Percentiles rank a stretch among this genome's conserved stretches.
phyloP scores from a whole-genome alignment of 2,329 filamentous ascomycete species.

The Alternaria incomplexa region DNA sequence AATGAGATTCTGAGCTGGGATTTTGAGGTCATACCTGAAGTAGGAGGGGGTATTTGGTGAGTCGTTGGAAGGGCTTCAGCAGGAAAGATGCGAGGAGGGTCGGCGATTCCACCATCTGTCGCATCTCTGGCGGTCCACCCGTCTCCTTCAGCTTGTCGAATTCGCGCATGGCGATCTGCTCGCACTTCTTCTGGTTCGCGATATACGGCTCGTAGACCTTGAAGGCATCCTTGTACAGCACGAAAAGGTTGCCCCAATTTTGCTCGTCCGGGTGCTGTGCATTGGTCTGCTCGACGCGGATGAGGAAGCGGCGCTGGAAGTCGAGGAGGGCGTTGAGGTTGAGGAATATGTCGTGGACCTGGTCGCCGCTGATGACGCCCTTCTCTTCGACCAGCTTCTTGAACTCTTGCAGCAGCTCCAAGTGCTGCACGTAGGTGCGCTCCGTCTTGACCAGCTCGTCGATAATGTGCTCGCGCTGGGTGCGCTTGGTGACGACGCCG shows the following conservation, averaged over 20 bases:
- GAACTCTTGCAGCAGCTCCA: conserved; percentile 90
- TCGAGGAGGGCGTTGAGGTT: conserved; percentile 95
- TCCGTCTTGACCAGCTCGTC: conserved; percentile 93
- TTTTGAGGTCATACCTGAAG: conserved; percentile 67
- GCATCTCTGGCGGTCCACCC: conserved; percentile 65
- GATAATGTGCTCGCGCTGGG: conserved; percentile 85
- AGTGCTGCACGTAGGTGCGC: conserved; percentile 95
- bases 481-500: conserved; percentile 60
- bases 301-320: conserved; percentile 92
- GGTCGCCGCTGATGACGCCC: conserved; percentile 85
- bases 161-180: conserved; percentile 79
- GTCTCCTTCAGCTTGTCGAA: conserved; percentile 85
- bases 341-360: conserved; percentile 92
- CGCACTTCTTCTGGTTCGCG: conserved; percentile 91
- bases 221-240: conserved; percentile 83
- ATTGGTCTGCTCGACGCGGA: conserved; percentile 94
- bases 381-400: conserved; percentile 90
- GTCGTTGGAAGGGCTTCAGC: conserved; percentile 92
- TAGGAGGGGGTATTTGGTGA: conserved; percentile 92
- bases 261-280: conserved; percentile 77
- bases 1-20: conserved; percentile 3
- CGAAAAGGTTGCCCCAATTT: conserved; percentile 94
- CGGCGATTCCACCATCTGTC: conserved; percentile 81
- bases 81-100: conserved; percentile 91
- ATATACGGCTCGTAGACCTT: conserved; percentile 97